Base-by-base conservation (phyloP, 2,329 filamentous ascomycete species). In the Niveomyces coronatus region DNA sequence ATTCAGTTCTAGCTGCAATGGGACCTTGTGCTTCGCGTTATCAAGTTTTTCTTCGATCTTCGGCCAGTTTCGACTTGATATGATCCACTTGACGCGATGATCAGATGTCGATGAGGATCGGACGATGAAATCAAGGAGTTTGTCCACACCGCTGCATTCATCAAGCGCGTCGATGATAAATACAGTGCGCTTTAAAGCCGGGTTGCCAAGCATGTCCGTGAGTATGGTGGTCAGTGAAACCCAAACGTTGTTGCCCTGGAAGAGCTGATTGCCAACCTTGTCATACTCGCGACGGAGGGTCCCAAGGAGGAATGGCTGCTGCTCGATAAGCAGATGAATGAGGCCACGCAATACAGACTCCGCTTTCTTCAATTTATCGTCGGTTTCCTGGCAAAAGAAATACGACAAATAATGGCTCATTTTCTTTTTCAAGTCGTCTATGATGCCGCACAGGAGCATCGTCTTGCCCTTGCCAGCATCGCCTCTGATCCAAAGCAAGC, bases 111-210 rank as follows among this genome's bases (percentile, higher is more conserved):
- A 9, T 3, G 19, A 17, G 26, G 19, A 51, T 3, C 51, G 33
- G 10, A 41, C 36, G 28, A 69, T 54, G 5, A 66, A 47, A 3
- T 56, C 35, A 7, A 67, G 49, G 23, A 68, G 58, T 27, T 49
- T 23, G 3, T 31, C 5, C n/a, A 49, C 42, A 24, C 47, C 54
- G 24, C 31, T 44, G 43, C 66, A 71, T 45, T 72, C 65, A 41
- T 73, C 64, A 0, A 72, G 60, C 3, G 61, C 65, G 47, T 71
- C 64, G 22, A 72, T 51, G 3, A 71, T 42, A 4, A 71, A 30
- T 43, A 58, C 22, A 4, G 26, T 11, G 20, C 10, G 61, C 0
- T 52, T 54, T 0, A 3, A 47, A 5, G 44, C 23, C 1, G 49
- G 44, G 37, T 67, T 61, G 30, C 54, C 19, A 1, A 72, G 39